Evolutionary conservation across 2,329 filamentous ascomycete genomes (phyloP).

Genomic region (Ophiostoma sp.): DNA sequence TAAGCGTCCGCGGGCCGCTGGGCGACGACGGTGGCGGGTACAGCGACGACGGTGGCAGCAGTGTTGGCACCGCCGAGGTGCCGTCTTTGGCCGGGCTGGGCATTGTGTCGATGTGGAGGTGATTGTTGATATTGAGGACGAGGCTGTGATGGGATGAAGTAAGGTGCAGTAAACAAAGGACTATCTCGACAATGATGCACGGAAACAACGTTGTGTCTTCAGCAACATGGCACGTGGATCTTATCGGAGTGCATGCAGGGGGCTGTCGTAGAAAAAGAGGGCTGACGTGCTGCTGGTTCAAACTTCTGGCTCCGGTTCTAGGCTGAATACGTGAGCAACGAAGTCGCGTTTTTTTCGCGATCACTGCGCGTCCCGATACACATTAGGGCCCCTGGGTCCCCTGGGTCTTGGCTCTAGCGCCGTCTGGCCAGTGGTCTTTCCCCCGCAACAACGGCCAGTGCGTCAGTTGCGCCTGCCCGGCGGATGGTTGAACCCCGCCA

Average conservation of each 20-base stretch:
- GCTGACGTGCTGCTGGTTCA: background rate
- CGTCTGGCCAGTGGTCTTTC: background rate
- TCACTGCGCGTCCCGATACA: constrained; percentile 15
- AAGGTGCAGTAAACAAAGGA: background rate
- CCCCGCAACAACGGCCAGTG: background rate
- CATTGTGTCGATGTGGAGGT: constrained; percentile 30
- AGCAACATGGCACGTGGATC: constrained; percentile 9
- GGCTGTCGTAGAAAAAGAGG: background rate
- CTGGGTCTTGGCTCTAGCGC: background rate
- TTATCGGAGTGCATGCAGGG: background rate
- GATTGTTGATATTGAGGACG: background rate
- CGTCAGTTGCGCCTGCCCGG: background rate
- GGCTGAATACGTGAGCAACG: background rate
- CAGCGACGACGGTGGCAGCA: constrained; percentile 42
- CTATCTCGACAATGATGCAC: background rate
- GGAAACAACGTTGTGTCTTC: background rate
- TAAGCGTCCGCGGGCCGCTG: constrained; percentile 65
- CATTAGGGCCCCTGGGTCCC: background rate
- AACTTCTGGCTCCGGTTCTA: background rate
- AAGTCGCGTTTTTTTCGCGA: constrained; percentile 26
- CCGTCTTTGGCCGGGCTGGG: constrained; percentile 38
- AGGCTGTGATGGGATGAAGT: background rate
- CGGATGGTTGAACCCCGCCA: background rate
- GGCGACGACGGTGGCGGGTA: constrained; percentile 61
- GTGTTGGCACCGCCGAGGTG: constrained; percentile 34